Base-by-base conservation (phyloP, 228 moss, liverwort and hornwort genomes). In the Sphagnum magellanicum region DNA sequence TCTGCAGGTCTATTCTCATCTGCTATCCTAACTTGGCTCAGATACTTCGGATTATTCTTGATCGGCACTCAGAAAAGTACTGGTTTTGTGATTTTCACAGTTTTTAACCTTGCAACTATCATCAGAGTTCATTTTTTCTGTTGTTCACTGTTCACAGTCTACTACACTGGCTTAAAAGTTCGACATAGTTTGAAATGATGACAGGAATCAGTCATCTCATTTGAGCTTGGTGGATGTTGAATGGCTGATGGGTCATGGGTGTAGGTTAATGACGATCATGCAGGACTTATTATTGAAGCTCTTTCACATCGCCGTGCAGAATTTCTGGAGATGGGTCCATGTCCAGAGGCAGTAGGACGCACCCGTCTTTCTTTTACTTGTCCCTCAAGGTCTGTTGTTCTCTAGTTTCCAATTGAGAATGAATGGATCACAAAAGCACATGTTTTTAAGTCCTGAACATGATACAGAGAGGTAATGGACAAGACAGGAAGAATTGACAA, bases 321-420 rank as follows among this genome's bases (percentile, higher is more conserved):
- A 81, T 83, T 97, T 68, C 77, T 93, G 6, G 93, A 97, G 67
- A 97, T 97, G 97, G 93, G 91, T 6, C 97, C 97, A 6, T 97
- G 93, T 73, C 72, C 91, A 1, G 97, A 97, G 88, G 73, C 88
- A 50, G 77, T 90, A n/a, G 96, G 97, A 58, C 83, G 97, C 75
- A 97, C 93, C 17, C 81, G 91, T 7, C 79, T 97, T 51, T 83
- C 88, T 5, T 91, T 97, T 59, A 91, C 91, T 6, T 93, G 93
- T 62, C 93, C 97, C 16, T 97, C 97, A 12, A 93, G 84, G 84
- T 85, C 11, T 4, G 79, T 32, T 12, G 50, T 12, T 4, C 55
- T 55, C 32, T 32, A 32, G 32, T 32, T 32, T 32, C 32, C 32
- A 32, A 32, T 32, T 32, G 32, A 32, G 32, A 32, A 32, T 32